These are phyloP conservation scores for Akebia trifoliata DNA, from an alignment of 164 flowering plant genomes.

Conservation along the genomic window DNA sequence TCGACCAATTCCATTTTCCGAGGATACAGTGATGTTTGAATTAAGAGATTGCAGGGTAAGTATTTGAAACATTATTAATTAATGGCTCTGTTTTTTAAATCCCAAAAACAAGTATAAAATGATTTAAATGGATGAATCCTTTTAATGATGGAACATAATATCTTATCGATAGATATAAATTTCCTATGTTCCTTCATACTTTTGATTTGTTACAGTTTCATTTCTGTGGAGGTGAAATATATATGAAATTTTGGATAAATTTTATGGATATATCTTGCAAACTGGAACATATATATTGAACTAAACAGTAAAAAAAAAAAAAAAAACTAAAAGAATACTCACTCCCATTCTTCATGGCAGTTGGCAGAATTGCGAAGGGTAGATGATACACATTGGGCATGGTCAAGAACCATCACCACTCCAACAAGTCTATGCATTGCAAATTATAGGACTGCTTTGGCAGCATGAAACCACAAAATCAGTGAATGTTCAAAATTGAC, in stretches of 20 bases:
- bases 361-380: conserved; percentile 58
- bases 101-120: not conserved
- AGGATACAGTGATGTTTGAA: conserved; percentile 59
- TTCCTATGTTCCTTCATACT: not conserved
- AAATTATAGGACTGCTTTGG: conserved; percentile 42
- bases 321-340: conserved; percentile 3
- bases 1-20: conserved; percentile 67
- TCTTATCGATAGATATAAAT: no score
- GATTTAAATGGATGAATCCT: no score
- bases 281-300: not conserved
- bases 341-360: conserved; percentile 35
- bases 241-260: not conserved
- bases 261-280: not conserved
- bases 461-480: not conserved
- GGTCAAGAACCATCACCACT: conserved; percentile 61
- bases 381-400: conserved; percentile 50
- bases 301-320: not conserved
- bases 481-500: not conserved
- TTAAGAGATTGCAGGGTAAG: conserved; percentile 82
- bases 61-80: not conserved
- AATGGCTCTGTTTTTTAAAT: not conserved
- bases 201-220: not conserved
- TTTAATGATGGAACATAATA: no score
- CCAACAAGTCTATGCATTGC: conserved; percentile 60
- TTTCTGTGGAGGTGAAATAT: not conserved